These are phyloP conservation scores for Candida tropicalis DNA, from an alignment of 1,139 yeast species.

Conservation along the genomic window DNA sequence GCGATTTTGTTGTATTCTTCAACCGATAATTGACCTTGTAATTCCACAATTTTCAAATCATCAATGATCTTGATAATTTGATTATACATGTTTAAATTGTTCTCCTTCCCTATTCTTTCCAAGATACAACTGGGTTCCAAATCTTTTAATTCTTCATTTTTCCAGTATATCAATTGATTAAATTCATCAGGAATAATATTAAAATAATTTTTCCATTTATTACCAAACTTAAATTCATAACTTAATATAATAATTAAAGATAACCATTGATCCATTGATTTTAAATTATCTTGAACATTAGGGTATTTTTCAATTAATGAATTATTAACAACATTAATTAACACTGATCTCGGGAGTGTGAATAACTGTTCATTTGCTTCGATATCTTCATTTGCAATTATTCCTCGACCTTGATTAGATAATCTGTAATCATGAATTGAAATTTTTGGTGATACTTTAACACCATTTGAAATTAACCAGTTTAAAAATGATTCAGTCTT, in stretches of 20 bases:
- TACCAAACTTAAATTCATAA: slow-evolving; percentile 51
- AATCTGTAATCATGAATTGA: slow-evolving; percentile 60
- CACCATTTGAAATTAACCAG: slow-evolving; percentile 57
- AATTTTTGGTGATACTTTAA: slow-evolving; percentile 57
- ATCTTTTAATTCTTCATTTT: slow-evolving; percentile 46
- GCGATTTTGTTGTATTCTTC: slow-evolving; percentile 74
- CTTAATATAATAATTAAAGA: slow-evolving; percentile 67
- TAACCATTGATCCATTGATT: slow-evolving; percentile 71
- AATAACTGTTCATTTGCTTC: slow-evolving; percentile 62
- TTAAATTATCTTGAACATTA: slow-evolving; percentile 33
- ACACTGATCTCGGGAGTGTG: slow-evolving; percentile 60
- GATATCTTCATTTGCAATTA: slow-evolving; percentile 67
- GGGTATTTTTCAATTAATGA: slow-evolving; percentile 40
- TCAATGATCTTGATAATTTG: slow-evolving; percentile 26
- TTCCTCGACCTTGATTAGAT: slow-evolving; percentile 73
- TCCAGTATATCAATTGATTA: slow-evolving; percentile 83
- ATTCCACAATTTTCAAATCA: slow-evolving; percentile 22
- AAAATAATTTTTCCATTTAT: slow-evolving; percentile 70
- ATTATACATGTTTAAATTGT: slow-evolving; percentile 63
- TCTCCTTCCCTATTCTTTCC: slow-evolving; percentile 68
- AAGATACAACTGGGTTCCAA: slow-evolving; percentile 73
- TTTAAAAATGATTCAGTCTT: slow-evolving; percentile 42
- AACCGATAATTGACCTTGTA: slow-evolving; percentile 35
- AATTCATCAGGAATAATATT: slow-evolving; percentile 67
- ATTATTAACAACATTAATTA: slow-evolving; percentile 63